Evolutionary conservation across 129 eudicot species (phyloP).

Genomic region (Ambrosia trifida): DNA sequence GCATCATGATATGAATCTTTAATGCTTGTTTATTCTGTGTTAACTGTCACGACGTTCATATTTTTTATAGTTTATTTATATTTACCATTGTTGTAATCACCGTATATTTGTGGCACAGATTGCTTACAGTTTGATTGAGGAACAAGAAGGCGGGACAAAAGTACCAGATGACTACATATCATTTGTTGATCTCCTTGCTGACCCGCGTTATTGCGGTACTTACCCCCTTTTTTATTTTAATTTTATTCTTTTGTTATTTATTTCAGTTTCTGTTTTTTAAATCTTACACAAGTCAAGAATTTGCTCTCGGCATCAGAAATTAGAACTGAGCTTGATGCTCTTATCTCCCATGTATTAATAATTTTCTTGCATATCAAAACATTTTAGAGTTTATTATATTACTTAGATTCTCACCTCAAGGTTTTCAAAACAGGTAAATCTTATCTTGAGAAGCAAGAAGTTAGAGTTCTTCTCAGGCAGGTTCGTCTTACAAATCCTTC

Average conservation of each 20-base stretch:
- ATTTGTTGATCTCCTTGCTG: slow-evolving; percentile 91
- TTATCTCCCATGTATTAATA: not conserved
- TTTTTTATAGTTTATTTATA: not conserved
- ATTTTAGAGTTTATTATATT: too few species aligned
- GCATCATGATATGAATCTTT: not conserved
- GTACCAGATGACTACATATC: slow-evolving; percentile 86
- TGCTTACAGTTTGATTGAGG: slow-evolving; percentile 77
- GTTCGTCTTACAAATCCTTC: slow-evolving; percentile 44
- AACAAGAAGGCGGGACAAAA: slow-evolving; percentile 78
- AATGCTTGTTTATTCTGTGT: not conserved
- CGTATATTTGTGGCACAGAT: slow-evolving; percentile 49
- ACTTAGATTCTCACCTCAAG: slow-evolving; percentile 18
- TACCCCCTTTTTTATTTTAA: not conserved
- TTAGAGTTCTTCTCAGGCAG: slow-evolving; percentile 79
- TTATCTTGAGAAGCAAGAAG: slow-evolving; percentile 85
- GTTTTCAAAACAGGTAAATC: slow-evolving; percentile 58
- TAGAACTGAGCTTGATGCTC: slow-evolving; percentile 4
- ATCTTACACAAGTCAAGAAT: not conserved
- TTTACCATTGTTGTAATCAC: not conserved
- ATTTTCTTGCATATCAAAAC: not conserved
- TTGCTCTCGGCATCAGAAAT: not conserved
- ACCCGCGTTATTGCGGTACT: slow-evolving; percentile 86
- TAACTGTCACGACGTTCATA: not conserved
- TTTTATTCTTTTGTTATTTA: not conserved
- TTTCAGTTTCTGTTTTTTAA: not conserved